phyloP scores from a whole-genome alignment of 768 basidiomycete genomes.

The Leucosporidium creatinivorum region DNA sequence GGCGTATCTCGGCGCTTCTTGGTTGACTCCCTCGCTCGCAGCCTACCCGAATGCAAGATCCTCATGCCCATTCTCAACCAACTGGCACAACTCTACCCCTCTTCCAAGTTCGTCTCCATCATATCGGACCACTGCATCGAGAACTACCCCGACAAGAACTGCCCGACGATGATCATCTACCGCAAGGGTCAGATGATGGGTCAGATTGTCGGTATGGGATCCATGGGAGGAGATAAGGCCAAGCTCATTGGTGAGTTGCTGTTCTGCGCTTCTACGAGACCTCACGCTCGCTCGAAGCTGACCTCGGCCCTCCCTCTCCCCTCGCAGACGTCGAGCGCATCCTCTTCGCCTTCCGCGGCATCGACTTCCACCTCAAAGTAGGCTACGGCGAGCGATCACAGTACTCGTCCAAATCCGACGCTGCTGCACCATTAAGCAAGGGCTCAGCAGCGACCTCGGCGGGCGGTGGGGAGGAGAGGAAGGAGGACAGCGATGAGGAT shows the following conservation, averaged over 20 bases:
- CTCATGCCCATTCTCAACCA: constrained; percentile 60
- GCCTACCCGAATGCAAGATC: constrained; percentile 72
- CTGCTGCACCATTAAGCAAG: constrained; percentile 16
- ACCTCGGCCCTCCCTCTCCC: background rate
- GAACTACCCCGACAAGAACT: constrained; percentile 81
- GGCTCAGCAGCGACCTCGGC: background rate
- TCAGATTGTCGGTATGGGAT: constrained; percentile 77
- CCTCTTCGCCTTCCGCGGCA: constrained; percentile 30
- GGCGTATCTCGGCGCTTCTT: background rate
- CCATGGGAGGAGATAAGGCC: constrained; percentile 55
- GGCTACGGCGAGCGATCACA: background rate
- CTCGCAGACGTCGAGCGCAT: constrained; percentile 28
- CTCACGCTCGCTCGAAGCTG: background rate
- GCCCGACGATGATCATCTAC: constrained; percentile 90
- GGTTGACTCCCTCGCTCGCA: constrained; percentile 39
- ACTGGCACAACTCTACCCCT: constrained; percentile 74
- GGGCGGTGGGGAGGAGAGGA: background rate
- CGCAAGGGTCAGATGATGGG: constrained; percentile 82
- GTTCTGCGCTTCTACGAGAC: too few species aligned
- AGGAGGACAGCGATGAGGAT: constrained; percentile 13
- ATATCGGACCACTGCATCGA: constrained; percentile 75
- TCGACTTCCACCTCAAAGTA: constrained; percentile 32
- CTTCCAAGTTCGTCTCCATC: constrained; percentile 92
- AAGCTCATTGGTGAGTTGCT: constrained; percentile 64
- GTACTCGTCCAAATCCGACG: constrained; percentile 16